Evolutionary conservation across 2,329 filamentous ascomycete species (phyloP).

Genomic region (Sarocladiaceae sp.): DNA sequence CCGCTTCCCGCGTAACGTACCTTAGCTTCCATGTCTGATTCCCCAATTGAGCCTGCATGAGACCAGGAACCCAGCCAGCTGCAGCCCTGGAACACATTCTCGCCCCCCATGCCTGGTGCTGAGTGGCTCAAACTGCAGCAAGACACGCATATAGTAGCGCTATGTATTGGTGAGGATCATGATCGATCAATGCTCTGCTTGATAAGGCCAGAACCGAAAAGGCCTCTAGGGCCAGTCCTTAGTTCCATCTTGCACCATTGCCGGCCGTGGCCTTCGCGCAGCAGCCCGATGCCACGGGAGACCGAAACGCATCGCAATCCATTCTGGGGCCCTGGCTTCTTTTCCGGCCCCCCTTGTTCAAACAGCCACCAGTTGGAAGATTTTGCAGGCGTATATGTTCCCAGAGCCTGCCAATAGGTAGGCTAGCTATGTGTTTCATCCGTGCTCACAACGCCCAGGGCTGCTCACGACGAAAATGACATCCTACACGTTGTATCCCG

Average conservation of each 20-base stretch:
- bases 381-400: background rate
- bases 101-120: background rate
- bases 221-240: background rate
- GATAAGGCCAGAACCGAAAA: background rate
- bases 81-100: background rate
- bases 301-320: background rate
- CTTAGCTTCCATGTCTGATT: background rate
- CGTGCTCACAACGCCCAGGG: background rate
- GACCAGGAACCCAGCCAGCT: background rate
- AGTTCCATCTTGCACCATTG: no score
- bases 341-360: background rate
- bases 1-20: background rate
- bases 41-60: background rate
- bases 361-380: background rate
- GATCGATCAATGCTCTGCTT: slow-evolving; percentile 1
- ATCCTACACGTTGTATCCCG: background rate
- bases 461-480: background rate
- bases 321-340: background rate
- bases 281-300: no score
- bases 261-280: no score
- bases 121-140: background rate
- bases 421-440: background rate
- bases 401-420: background rate
- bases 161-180: background rate
- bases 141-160: background rate